These are phyloP conservation scores for Chaetoscypha palmicola DNA, from an alignment of 2,329 filamentous ascomycete species.

Conservation along the genomic window DNA sequence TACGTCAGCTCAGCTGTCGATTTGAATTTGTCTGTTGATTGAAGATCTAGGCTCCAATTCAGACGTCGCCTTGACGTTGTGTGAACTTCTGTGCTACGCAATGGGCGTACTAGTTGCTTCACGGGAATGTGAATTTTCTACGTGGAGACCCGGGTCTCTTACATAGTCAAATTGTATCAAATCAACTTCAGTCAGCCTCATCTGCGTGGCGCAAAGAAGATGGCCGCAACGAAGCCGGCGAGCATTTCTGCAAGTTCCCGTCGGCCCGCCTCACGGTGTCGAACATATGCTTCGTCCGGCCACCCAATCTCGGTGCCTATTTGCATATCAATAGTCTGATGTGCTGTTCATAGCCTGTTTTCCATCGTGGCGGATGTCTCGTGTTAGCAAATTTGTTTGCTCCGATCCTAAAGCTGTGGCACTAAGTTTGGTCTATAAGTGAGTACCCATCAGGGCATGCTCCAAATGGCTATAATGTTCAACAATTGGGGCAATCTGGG, in stretches of 20 bases:
- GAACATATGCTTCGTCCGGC: background rate
- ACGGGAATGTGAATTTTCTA: background rate
- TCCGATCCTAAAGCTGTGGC: background rate
- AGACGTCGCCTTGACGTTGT: too few relatives aligned
- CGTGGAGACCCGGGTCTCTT: background rate
- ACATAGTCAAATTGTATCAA: background rate
- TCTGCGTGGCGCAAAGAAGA: background rate
- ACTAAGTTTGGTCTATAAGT: background rate
- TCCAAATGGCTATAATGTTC: background rate
- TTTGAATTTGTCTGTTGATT: too few relatives aligned
- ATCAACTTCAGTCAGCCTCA: background rate
- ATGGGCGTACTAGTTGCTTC: background rate
- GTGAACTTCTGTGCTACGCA: too few relatives aligned
- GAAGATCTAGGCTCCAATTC: too few relatives aligned
- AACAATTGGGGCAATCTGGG: background rate
- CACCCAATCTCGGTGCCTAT: background rate
- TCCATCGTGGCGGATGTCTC: background rate
- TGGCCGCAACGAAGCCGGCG: background rate
- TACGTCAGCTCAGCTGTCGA: too few relatives aligned
- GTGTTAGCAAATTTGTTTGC: background rate
- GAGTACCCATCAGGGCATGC: background rate
- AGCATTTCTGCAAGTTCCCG: background rate
- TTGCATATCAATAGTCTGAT: background rate
- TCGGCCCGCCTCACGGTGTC: background rate
- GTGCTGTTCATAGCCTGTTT: background rate